phyloP scores from a whole-genome alignment of 2,329 filamentous ascomycete genomes.

The Stylonectria norvegica region DNA sequence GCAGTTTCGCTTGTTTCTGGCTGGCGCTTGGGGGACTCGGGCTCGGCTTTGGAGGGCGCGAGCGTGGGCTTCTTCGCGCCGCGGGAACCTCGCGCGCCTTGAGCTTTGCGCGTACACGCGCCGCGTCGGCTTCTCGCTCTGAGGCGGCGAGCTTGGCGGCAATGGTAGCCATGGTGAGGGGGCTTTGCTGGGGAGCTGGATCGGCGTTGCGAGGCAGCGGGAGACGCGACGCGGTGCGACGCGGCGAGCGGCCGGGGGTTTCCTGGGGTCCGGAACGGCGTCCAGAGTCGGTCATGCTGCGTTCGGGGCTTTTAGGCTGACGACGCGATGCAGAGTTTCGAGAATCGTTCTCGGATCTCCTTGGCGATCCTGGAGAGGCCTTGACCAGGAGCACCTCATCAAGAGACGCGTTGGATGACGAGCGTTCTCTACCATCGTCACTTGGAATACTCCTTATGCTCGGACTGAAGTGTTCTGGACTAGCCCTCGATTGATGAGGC shows the following conservation, averaged over 20 bases:
- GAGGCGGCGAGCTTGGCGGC: conserved; percentile 62
- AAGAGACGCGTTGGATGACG: conserved; percentile 30
- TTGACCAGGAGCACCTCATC: conserved; percentile 33
- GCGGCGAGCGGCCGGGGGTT: conserved; percentile 18
- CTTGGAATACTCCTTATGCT: conserved; percentile 6
- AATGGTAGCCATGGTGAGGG: conserved; percentile 59
- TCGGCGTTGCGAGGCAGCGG: conserved; percentile 36
- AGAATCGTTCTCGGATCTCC: conserved; percentile 8
- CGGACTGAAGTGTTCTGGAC: background rate
- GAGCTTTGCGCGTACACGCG: conserved; percentile 60
- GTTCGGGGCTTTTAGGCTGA: conserved; percentile 14
- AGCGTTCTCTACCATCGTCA: conserved; percentile 21
- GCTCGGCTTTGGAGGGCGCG: conserved; percentile 18
- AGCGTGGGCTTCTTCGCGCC: conserved; percentile 31
- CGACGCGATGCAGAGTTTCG: conserved; percentile 13
- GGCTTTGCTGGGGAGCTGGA: conserved; percentile 49
- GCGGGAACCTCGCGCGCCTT: conserved; percentile 47
- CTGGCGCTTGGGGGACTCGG: conserved; percentile 7
- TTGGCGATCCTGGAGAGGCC: conserved; percentile 14
- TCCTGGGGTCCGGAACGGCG: conserved; percentile 12
- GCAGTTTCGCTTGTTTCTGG: conserved; percentile 4
- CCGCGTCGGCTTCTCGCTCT: conserved; percentile 61
- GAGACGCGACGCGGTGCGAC: conserved; percentile 19
- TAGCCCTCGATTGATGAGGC: conserved; percentile 20
- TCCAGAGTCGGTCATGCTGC: conserved; percentile 8